Percentiles rank a stretch among this genome's conserved stretches.
These are phyloP conservation scores for Stachybotrys echinatus DNA, from an alignment of 2,329 filamentous ascomycete species.

Conservation along the genomic window DNA sequence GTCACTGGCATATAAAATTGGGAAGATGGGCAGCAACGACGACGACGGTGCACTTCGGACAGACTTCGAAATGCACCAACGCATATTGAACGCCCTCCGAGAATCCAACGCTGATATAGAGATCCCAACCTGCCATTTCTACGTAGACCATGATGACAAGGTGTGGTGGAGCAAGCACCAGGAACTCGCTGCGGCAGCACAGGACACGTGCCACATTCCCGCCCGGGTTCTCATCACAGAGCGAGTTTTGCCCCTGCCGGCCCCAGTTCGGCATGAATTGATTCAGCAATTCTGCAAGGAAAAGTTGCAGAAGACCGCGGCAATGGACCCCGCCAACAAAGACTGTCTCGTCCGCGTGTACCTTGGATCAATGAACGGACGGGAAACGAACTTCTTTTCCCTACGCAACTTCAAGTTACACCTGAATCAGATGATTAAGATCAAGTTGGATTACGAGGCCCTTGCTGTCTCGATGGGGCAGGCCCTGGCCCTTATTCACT, in stretches of 20 bases:
- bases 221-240: conserved; percentile 13
- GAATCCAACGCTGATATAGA: background rate
- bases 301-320: conserved; percentile 3
- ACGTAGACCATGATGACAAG: background rate
- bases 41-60: conserved; percentile 6
- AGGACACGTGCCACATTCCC: conserved; percentile 8
- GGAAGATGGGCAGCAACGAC: conserved; percentile 4
- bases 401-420: conserved; percentile 25
- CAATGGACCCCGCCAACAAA: conserved; percentile 9
- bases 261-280: conserved; percentile 9
- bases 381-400: conserved; percentile 12
- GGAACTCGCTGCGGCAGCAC: conserved; percentile 4
- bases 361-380: conserved; percentile 8
- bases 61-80: conserved; percentile 4
- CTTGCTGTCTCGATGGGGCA: conserved; percentile 16
- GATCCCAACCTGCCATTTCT: conserved; percentile 5
- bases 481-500: conserved; percentile 25
- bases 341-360: conserved; percentile 15
- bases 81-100: conserved; percentile 2
- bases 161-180: conserved; percentile 7
- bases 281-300: conserved; percentile 13
- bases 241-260: conserved; percentile 18
- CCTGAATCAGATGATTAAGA: conserved; percentile 20
- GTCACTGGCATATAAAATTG: conserved; percentile 9
- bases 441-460: conserved; percentile 12